Percentiles rank a stretch among this genome's conserved stretches.
Conservation (phyloP, 345 rosid species). For the Mallotus nudiflorus region DNA sequence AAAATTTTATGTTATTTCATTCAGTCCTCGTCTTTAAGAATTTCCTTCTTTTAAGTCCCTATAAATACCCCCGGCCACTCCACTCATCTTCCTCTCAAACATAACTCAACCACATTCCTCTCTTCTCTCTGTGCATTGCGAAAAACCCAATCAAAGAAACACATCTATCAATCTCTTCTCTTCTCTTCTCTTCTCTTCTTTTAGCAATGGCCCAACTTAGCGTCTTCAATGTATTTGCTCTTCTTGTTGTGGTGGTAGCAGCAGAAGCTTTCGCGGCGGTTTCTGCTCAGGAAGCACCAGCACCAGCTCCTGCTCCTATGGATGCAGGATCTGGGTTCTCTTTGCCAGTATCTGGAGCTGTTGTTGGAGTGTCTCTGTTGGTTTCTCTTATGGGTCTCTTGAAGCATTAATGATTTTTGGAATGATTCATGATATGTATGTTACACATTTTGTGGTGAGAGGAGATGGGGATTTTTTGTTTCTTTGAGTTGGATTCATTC, state of each 20-base stretch:
- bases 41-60: background rate
- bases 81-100: too few species aligned
- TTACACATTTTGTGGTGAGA: background rate
- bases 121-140: too few species aligned
- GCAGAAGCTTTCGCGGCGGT: conserved; percentile 17
- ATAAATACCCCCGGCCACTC: background rate
- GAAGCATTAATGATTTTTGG: conserved; percentile 1
- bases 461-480: background rate
- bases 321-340: conserved; percentile 37
- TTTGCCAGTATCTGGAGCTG: conserved; percentile 25
- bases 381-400: conserved; percentile 34
- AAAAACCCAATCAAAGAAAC: too few species aligned
- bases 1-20: background rate
- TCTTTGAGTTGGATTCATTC: background rate
- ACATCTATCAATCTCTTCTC: too few species aligned
- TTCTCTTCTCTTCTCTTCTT: too few species aligned
- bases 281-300: conserved; percentile 39
- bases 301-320: conserved; percentile 31
- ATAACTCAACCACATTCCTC: too few species aligned
- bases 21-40: background rate
- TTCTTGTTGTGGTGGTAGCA: conserved; percentile 10
- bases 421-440: background rate
- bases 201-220: conserved; percentile 30
- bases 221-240: conserved; percentile 23
- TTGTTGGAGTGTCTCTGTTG: conserved; percentile 24